Evolutionary conservation across 1,139 yeast species (phyloP).

Genomic region (Sugiyamaella pinicola): DNA sequence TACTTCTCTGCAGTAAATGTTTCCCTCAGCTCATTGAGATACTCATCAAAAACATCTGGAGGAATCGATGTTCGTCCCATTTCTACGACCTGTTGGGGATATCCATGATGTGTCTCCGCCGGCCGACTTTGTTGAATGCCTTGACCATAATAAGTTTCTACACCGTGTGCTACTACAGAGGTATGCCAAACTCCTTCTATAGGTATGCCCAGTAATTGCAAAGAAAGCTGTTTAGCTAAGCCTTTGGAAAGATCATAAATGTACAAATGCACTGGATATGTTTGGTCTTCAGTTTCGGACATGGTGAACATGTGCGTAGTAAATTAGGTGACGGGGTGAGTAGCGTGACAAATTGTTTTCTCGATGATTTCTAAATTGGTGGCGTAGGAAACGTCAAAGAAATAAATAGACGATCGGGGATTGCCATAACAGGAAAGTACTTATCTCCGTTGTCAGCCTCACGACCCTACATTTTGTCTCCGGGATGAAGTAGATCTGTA

Average conservation of each 20-base stretch:
- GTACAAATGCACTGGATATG: constrained; percentile 53
- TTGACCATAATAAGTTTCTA: constrained; percentile 61
- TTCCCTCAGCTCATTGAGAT: constrained; percentile 52
- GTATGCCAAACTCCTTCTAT: constrained; percentile 73
- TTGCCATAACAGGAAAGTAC: not conserved
- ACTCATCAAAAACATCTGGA: constrained; percentile 56
- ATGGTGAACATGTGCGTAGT: constrained; percentile 8
- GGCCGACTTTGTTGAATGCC: constrained; percentile 57
- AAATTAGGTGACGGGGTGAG: not conserved
- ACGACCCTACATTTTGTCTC: not conserved
- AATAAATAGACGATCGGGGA: constrained; percentile 2
- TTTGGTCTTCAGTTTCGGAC: constrained; percentile 23
- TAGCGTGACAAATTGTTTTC: not conserved
- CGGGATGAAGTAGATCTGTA: too few species aligned
- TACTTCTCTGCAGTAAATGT: constrained; percentile 54
- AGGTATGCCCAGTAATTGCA: constrained; percentile 40
- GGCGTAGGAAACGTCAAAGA: not conserved
- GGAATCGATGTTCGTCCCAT: constrained; percentile 58
- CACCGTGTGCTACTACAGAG: constrained; percentile 56
- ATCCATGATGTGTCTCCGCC: constrained; percentile 62
- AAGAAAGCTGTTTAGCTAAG: constrained; percentile 42
- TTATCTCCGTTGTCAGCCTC: constrained; percentile 2
- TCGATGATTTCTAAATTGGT: not conserved
- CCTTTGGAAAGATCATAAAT: constrained; percentile 66
- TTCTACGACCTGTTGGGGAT: constrained; percentile 55